Conservation (phyloP, 192 early-diverging fungal genomes). For the Podila horticola region DNA sequence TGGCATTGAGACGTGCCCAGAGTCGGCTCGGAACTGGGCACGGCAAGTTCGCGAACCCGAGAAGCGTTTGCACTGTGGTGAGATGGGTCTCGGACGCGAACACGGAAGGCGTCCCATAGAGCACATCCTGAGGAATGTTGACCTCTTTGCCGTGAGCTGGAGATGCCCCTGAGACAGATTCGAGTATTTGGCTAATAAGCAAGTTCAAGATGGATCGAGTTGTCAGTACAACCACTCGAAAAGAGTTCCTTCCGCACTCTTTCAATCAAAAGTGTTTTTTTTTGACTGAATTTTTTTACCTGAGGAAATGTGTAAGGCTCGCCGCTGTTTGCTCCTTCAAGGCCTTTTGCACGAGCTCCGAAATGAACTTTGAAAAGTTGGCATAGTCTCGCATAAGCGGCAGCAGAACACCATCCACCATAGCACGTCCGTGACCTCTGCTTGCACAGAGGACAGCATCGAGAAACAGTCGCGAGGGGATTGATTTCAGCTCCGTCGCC, state of each 20-base stretch:
- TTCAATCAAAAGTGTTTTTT: no score
- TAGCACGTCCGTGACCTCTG: slow-evolving; percentile 30
- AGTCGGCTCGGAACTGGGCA: slow-evolving; percentile 32
- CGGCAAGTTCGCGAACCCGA: slow-evolving; percentile 24
- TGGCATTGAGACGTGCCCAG: slow-evolving; percentile 21
- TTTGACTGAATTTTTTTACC: slow-evolving; percentile 2
- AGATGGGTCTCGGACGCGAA: slow-evolving; percentile 28
- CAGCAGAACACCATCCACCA: slow-evolving; percentile 37
- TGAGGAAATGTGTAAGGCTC: slow-evolving; percentile 29
- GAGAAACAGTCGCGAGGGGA: slow-evolving; percentile 40
- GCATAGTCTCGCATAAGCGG: slow-evolving; percentile 6
- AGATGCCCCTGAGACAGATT: not conserved
- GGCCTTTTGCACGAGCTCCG: slow-evolving; percentile 36
- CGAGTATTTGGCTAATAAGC: not conserved
- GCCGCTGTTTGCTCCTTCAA: slow-evolving; percentile 32
- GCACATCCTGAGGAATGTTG: not conserved
- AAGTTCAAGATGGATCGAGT: no score
- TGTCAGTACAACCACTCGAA: no score
- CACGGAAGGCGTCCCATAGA: slow-evolving; percentile 10
- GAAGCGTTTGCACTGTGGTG: slow-evolving; percentile 1
- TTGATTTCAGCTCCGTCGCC: slow-evolving; percentile 19
- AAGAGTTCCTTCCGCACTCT: no score
- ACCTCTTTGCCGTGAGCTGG: no score
- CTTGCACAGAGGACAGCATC: slow-evolving; percentile 24
- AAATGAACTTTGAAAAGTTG: slow-evolving; percentile 16